Base-by-base conservation (phyloP, 2,329 filamentous ascomycete species). In the Mycocentrospora acerina region DNA sequence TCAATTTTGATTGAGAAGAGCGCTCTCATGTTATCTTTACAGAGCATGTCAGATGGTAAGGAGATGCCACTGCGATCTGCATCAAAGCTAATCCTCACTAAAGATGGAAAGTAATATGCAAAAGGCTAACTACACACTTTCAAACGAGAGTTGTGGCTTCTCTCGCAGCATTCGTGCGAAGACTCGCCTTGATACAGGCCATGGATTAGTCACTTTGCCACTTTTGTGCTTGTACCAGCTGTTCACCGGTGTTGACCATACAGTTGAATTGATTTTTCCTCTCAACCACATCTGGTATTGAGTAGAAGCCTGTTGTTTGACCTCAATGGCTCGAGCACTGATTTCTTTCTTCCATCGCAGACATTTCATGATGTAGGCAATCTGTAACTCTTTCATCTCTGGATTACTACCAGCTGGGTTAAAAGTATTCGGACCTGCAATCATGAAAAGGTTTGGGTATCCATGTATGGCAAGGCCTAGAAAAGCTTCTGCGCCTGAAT, bases 331-430 rank as follows among this genome's bases (percentile, higher is more conserved):
- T 18, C 24, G 8, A 24, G 29, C 24, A 18, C 16, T 17, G 5
- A 16, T 24, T 8, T n/a, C 10, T 4, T 17, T 10, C 24, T 31
- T 35, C 27, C n/a, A 35, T 4, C 10, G 32, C 7, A 35, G n/a
- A 8, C 37, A 28, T n/a, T 16, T 12, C 12, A 28, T 28, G 8
- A 32, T 41, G 24, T 25, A 32, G 9, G 28, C 29, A 3, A 32
- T 13, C 12, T 32, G 29, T 12, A 32, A 14, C 13, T 41, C 32
- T n/a, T 35, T 40, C 32, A 40, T 32, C 18, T 31, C 24, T n/a
- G 27, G 32, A 7, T 24, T 35, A 4, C 32, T 40, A 18, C 37
- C 32, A 24, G 32, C 32, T 16, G 24, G 24, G 17, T 40, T 35
- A 14, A 40, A 32, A 8, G 37, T 29, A 7, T 40, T 35, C 7